Conservation (phyloP, 441 rosid genomes). For the Arabidopsis lyrata region DNA sequence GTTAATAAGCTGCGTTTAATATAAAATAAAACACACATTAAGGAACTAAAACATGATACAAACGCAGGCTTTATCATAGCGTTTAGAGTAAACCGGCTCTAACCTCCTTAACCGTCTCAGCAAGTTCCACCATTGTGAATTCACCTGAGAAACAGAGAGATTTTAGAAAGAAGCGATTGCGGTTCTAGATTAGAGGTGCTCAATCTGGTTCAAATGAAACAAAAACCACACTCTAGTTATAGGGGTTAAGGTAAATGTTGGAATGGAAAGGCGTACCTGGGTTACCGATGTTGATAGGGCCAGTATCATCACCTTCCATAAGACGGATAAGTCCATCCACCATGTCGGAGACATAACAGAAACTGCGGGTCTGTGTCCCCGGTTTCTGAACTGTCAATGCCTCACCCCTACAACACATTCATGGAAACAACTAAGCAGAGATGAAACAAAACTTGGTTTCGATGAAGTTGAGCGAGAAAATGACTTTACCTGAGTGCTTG, state of each 20-base stretch:
- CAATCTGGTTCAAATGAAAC: background rate
- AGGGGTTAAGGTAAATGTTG: background rate
- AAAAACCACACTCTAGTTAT: background rate
- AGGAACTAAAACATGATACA: background rate
- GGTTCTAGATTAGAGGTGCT: background rate
- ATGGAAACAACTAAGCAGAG: background rate
- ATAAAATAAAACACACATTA: background rate
- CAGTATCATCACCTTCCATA: conserved; percentile 75
- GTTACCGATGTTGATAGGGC: conserved; percentile 80
- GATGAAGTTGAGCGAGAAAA: background rate
- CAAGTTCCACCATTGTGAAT: conserved; percentile 76
- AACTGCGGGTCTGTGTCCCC: conserved; percentile 78
- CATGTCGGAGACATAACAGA: conserved; percentile 80
- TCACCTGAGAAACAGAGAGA: conserved; percentile 53
- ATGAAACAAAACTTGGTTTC: background rate
- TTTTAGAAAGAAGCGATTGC: background rate
- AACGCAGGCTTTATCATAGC: background rate
- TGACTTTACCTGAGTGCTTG: conserved; percentile 63
- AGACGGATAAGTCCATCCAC: conserved; percentile 79
- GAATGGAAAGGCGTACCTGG: conserved; percentile 52
- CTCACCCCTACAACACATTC: conserved; percentile 47
- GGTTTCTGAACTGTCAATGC: conserved; percentile 73
- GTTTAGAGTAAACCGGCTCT: conserved; percentile 28
- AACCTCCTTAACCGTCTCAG: conserved; percentile 76
- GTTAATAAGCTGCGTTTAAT: conserved; percentile 58